Evolutionary conservation across 257 asterid species (phyloP), one percentile per base, ranked within the genome.

Genomic region (Thymus mandschuricus): DNA sequence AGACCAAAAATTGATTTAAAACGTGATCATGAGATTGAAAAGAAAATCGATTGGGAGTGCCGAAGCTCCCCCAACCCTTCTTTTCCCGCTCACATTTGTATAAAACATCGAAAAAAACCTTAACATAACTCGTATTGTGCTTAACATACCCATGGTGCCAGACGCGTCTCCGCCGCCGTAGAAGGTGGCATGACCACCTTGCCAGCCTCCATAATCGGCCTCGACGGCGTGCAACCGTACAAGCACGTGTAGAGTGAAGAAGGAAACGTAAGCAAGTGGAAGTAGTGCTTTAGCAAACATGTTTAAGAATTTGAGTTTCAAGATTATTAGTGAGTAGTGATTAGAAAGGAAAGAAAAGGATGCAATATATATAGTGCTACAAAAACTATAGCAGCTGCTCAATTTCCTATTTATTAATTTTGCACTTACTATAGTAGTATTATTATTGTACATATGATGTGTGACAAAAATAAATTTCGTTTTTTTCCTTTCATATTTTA

Each of bases 121-220:
- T 21, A 21, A 21, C 21, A 21, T 21, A 21, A 21, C 21, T 21
- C 21, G 21, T 21, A 21, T 21, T 0, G 21, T 21, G 21, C 21
- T 21, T 21, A 21, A 11, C 67, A 4, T 41, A 90, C 97, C 97
- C 97, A 91, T 91, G 4, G 97, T 91, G 69, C 97, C 97, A 68
- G 97, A 91, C 61, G 97, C 97, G 66, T 91, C 96, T 63, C 94
- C 81, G 34, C 97, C 97, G 7, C 97, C 97, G 66, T 91, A 91
- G 80, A 91, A 91, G 10, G 97, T 91, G 74, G 97, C 97, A 70
- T 91, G 97, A 55, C 94, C 97, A 15, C 56, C 54, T 66, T 86
- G 77, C 96, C 96, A 88, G 1, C 69, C 74, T 33, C 87, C 92
- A 35, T 67, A 40, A 40, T 38, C 52, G 40, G 55, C 92, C 88